Evolutionary conservation across 2,329 filamentous ascomycete genomes (phyloP).

Genomic region (Beauveria caledonica): DNA sequence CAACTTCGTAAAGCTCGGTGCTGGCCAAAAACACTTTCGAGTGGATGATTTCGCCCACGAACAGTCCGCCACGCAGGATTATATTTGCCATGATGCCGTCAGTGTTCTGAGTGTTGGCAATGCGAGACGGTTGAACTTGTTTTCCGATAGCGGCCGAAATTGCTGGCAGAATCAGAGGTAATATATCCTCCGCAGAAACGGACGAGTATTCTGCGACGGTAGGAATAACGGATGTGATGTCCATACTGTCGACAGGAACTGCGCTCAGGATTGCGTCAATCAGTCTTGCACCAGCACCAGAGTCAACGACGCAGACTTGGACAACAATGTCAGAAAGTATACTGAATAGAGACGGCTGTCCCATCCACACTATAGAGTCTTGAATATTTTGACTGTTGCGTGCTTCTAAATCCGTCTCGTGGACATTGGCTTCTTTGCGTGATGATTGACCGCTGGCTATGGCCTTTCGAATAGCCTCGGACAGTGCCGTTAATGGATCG

Average conservation of each 20-base stretch:
- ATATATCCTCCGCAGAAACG: slow-evolving; percentile 5
- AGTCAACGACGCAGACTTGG: slow-evolving; percentile 15
- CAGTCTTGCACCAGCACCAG: slow-evolving; percentile 15
- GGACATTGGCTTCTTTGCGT: neutral
- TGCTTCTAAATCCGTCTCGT: neutral
- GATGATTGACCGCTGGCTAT: neutral
- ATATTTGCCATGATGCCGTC: slow-evolving; percentile 13
- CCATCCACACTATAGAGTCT: neutral
- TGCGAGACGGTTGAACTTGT: neutral
- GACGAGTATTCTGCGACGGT: slow-evolving; percentile 15
- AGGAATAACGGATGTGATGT: slow-evolving; percentile 14
- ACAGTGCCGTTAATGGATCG: neutral
- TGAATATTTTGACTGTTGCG: neutral
- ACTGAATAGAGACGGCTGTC: slow-evolving; percentile 13
- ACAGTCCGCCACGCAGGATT: slow-evolving; percentile 14
- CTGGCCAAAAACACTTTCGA: slow-evolving; percentile 3
- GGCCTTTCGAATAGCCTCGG: neutral
- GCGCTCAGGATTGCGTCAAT: slow-evolving; percentile 16
- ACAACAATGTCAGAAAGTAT: slow-evolving; percentile 15
- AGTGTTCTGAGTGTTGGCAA: slow-evolving; percentile 6
- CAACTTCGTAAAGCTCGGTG: slow-evolving; percentile 13
- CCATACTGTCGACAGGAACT: slow-evolving; percentile 15
- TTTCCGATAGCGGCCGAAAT: slow-evolving; percentile 15
- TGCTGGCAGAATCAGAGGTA: slow-evolving; percentile 19
- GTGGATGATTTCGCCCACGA: slow-evolving; percentile 17